These are phyloP conservation scores for Pythium aphanidermatum DNA, from an alignment of 352 stramenopile species.

Conservation along the genomic window DNA sequence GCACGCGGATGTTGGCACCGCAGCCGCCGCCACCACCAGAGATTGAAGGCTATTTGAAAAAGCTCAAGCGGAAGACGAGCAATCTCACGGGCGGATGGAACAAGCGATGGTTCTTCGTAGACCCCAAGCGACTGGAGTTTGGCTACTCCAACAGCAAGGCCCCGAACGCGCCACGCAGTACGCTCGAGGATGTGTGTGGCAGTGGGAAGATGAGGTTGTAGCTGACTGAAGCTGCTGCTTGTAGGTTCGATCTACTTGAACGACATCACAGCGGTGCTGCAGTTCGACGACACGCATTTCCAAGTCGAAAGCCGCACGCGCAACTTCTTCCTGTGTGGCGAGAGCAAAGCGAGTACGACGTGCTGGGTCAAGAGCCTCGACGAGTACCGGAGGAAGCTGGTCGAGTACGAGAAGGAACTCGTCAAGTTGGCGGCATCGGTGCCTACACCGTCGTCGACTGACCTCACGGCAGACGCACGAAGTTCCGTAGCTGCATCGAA, in stretches of 20 bases:
- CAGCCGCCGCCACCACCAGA: conserved; percentile 52
- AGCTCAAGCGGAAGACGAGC: conserved; percentile 83
- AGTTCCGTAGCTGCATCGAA: no score
- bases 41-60: conserved; percentile 84
- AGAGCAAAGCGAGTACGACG: conserved; percentile 74
- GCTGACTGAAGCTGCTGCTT: background rate
- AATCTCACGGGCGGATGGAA: conserved; percentile 76
- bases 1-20: conserved; percentile 21
- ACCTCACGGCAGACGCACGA: background rate
- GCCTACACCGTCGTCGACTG: background rate
- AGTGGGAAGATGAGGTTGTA: no score
- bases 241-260: conserved; percentile 79
- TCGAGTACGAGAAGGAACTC: conserved; percentile 66
- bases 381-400: conserved; percentile 64
- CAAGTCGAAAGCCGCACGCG: conserved; percentile 77
- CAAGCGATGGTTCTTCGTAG: conserved; percentile 85
- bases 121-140: conserved; percentile 67
- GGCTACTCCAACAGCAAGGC: conserved; percentile 55
- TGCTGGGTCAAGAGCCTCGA: conserved; percentile 82
- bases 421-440: conserved; percentile 20
- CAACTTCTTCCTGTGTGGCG: conserved; percentile 81
- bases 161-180: conserved; percentile 41
- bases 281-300: conserved; percentile 84
- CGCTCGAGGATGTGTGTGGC: conserved; percentile 3
- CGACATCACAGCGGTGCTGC: conserved; percentile 80